These are phyloP conservation scores for Agarophyton chilense DNA, from an alignment of 23 red algal genomes.

Conservation along the genomic window DNA sequence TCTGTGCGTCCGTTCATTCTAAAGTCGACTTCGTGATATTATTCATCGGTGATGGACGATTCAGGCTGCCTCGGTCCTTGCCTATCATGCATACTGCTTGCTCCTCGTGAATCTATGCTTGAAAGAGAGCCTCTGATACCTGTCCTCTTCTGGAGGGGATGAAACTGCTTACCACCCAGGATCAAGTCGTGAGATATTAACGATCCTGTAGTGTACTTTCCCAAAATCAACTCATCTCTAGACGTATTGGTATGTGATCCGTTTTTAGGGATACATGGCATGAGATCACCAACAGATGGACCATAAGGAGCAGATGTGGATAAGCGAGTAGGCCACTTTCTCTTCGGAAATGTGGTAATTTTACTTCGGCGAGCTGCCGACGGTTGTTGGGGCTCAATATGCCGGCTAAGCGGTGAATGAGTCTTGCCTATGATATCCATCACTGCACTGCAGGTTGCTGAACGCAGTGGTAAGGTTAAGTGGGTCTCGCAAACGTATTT, in stretches of 20 bases:
- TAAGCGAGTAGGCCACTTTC: neutral
- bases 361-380: neutral
- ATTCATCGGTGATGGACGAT: conserved; percentile 11
- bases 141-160: neutral
- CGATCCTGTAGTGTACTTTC: neutral
- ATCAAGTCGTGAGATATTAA: neutral
- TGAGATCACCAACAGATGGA: neutral
- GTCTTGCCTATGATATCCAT: conserved; percentile 1
- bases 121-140: neutral
- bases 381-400: neutral
- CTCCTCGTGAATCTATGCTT: neutral
- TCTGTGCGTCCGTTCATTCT: neutral
- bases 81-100: neutral
- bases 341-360: neutral
- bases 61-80: conserved; percentile 1
- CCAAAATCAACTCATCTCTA: neutral
- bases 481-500: neutral
- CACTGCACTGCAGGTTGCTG: neutral
- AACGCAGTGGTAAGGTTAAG: neutral
- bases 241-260: conserved; percentile 2
- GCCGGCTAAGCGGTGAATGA: neutral
- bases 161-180: neutral
- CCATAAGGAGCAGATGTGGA: conserved; percentile 8
- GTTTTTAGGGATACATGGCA: neutral
- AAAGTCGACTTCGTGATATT: conserved; percentile 10